Evolutionary conservation across 1,139 yeast species (phyloP).

Genomic region (Kurtzmaniella quercitrusa): DNA sequence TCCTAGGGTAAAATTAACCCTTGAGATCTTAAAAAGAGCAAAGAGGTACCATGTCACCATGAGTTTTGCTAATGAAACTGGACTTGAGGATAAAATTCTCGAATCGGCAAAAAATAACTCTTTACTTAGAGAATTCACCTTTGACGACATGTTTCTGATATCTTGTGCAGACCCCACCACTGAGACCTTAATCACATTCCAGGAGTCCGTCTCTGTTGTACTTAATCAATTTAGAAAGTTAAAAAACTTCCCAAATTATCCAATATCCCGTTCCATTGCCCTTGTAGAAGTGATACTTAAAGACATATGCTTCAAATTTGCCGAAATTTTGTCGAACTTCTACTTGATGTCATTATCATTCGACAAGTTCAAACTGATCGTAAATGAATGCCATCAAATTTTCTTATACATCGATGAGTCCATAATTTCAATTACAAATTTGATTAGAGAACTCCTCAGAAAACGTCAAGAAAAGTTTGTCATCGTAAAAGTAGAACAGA

Average conservation of each 20-base stretch:
- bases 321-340: constrained; percentile 16
- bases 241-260: constrained; percentile 53
- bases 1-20: constrained; percentile 52
- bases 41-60: constrained; percentile 79
- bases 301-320: constrained; percentile 27
- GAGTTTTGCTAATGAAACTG: constrained; percentile 69
- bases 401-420: constrained; percentile 29
- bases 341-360: constrained; percentile 26
- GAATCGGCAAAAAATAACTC: constrained; percentile 54
- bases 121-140: constrained; percentile 67
- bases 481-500: constrained; percentile 53
- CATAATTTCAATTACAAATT: constrained; percentile 33
- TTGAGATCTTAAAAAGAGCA: constrained; percentile 61
- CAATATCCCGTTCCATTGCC: constrained; percentile 58
- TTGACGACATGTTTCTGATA: constrained; percentile 55
- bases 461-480: constrained; percentile 72
- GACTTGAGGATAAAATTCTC: constrained; percentile 54
- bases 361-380: constrained; percentile 17
- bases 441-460: constrained; percentile 72
- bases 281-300: constrained; percentile 56
- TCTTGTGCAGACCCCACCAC: constrained; percentile 13
- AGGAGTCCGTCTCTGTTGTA: constrained; percentile 41
- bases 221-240: constrained; percentile 65
- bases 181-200: constrained; percentile 38
- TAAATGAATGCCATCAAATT: constrained; percentile 13